phyloP scores from a whole-genome alignment of 352 stramenopile species.

The Pythium periplocum region DNA sequence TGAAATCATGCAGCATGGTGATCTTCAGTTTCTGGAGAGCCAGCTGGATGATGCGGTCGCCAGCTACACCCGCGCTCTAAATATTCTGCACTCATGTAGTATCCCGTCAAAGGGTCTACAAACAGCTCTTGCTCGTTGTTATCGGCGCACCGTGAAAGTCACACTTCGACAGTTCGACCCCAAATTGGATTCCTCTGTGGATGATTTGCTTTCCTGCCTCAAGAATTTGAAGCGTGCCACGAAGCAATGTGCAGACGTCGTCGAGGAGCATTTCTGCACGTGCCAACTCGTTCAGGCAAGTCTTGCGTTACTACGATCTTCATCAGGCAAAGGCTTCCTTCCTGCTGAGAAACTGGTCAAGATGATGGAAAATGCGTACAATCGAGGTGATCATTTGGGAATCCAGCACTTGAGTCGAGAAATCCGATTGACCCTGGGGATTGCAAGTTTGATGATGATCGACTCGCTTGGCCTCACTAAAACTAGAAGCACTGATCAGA shows the following conservation, averaged over 20 bases:
- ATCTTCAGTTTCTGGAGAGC: neutral
- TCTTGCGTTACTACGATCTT: conserved; percentile 33
- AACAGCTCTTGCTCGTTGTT: conserved; percentile 30
- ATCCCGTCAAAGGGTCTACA: conserved; percentile 5
- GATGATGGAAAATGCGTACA: conserved; percentile 41
- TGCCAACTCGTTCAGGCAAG: conserved; percentile 40
- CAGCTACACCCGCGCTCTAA: conserved; percentile 5
- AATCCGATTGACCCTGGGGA: conserved; percentile 34
- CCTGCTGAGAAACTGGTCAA: conserved; percentile 21
- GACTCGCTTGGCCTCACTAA: too few species aligned
- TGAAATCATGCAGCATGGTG: neutral
- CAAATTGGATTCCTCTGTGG: conserved; percentile 17
- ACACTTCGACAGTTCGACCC: conserved; percentile 21
- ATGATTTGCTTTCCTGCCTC: conserved; percentile 32
- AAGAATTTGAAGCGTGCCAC: conserved; percentile 38
- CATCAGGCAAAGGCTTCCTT: conserved; percentile 27
- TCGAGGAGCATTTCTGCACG: conserved; percentile 48
- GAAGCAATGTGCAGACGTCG: conserved; percentile 26
- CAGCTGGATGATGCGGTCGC: neutral
- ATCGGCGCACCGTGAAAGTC: conserved; percentile 40
- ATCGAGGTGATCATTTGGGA: conserved; percentile 30
- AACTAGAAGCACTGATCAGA: too few species aligned
- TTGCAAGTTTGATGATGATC: too few species aligned
- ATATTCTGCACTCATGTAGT: neutral
- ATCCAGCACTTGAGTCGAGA: conserved; percentile 42